These are phyloP conservation scores for Tilletia setariae DNA, from an alignment of 1,284 basidiomycete genomes.

Conservation along the genomic window DNA sequence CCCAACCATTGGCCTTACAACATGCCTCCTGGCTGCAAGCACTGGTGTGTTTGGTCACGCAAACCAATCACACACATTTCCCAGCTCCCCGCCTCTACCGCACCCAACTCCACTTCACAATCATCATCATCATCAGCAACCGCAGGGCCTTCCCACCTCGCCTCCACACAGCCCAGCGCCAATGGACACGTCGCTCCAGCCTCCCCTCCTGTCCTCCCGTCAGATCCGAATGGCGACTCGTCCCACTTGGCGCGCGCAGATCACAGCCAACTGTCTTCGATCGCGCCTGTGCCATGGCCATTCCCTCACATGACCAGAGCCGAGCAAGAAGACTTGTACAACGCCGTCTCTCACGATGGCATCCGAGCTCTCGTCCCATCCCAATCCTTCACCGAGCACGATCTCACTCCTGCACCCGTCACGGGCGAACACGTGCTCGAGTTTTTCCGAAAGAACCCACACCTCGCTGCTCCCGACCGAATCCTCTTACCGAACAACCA, in stretches of 20 bases:
- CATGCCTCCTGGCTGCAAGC: conserved; percentile 32
- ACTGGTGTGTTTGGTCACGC: conserved; percentile 40
- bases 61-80: conserved; percentile 12
- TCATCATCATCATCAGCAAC: background rate
- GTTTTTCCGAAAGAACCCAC: background rate
- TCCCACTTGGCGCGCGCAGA: no score
- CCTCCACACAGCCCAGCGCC: background rate
- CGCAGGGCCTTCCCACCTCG: background rate
- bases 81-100: background rate
- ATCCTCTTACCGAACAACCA: background rate
- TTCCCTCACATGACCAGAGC: conserved; percentile 27
- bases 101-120: background rate
- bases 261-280: no score
- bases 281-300: conserved; percentile 19
- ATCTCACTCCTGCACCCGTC: background rate
- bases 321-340: conserved; percentile 26
- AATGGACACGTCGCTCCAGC: conserved; percentile 16
- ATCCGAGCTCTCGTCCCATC: conserved; percentile 34
- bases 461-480: background rate
- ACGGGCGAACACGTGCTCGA: conserved; percentile 13
- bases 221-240: no score
- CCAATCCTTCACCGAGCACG: background rate
- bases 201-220: conserved; percentile 22
- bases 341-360: conserved; percentile 35
- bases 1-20: conserved; percentile 42